Base-by-base conservation (phyloP, 2,329 filamentous ascomycete species). In the Colletotrichum lindemuthianum region DNA sequence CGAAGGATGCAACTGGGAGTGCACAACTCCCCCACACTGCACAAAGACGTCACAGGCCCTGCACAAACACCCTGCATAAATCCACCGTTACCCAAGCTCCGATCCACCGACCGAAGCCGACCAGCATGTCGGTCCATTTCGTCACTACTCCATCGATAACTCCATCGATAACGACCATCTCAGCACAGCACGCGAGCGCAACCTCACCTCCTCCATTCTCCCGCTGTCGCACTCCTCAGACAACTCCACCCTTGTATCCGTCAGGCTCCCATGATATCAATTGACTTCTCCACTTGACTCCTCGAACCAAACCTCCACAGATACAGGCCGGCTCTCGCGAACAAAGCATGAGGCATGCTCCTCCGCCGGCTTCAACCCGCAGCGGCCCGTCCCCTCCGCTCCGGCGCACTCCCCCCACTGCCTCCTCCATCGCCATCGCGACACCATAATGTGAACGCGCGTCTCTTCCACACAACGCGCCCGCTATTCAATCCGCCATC, bases 271-370 rank as follows among this genome's bases (percentile, higher is more conserved):
- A 9, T 16, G 10, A 36, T 37, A 36, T 36, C 37, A 59, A 36
- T 43, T 43, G 37, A 56, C n/a, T 33, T n/a, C 24, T 15, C 3
- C 8, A 43, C 15, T 7, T 15, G 11, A 16, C 16, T 10, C 2
- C 15, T 9, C 43, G 16, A 40, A 40, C 45, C 24, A 34, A 36
- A 7, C 10, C 15, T 37, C 16, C 34, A 33, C 16, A 56, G n/a
- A 71, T 77, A 79, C 81, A 36, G 15, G 34, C 13, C 32, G n/a
- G 4, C 24, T 24, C 24, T 24, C 34, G 16, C n/a, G 34, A 37
- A 8, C 24, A 47, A 12, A 61, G 78, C 78, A 88, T 88, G 86
- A 87, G 86, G 86, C 79, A 90, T 90, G 87, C 83, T 82, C 82
- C 75, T 81, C 77, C 82, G 79, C 68, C 74, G 72, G 69, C 51